phyloP scores from a whole-genome alignment of 768 basidiomycete genomes.

The Leccinum arenicola region DNA sequence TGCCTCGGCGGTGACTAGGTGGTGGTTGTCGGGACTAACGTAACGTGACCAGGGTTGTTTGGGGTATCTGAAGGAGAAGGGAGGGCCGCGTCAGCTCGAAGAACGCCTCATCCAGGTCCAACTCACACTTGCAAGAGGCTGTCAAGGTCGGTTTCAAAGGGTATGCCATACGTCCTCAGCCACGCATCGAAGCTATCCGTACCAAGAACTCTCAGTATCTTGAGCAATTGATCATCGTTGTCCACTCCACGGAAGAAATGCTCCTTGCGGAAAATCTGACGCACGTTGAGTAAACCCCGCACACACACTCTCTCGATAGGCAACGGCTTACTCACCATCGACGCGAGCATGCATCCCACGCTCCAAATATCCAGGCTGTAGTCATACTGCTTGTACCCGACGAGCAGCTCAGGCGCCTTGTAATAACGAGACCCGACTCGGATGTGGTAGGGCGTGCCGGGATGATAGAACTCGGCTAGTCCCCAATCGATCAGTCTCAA shows the following conservation, averaged over 20 bases:
- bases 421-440: conserved; percentile 71
- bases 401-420: conserved; percentile 70
- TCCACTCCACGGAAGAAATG: conserved; percentile 75
- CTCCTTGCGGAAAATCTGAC: conserved; percentile 67
- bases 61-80: conserved; percentile 42
- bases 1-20: conserved; percentile 57
- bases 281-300: too few species aligned
- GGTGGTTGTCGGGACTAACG: conserved; percentile 55
- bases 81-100: neutral
- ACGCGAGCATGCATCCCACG: conserved; percentile 71
- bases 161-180: conserved; percentile 59
- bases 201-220: conserved; percentile 65
- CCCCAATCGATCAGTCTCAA: conserved; percentile 72
- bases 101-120: neutral
- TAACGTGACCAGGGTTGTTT: conserved; percentile 66
- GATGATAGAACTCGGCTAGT: conserved; percentile 73
- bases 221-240: conserved; percentile 71
- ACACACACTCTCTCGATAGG: too few species aligned
- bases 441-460: conserved; percentile 67
- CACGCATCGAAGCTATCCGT: conserved; percentile 65
- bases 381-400: conserved; percentile 71
- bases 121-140: conserved; percentile 49
- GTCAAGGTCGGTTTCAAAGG: conserved; percentile 61
- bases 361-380: conserved; percentile 74
- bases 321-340: conserved; percentile 51